Evolutionary conservation across 805 yeast species (phyloP).

Genomic region (Wickerhamomyces alni): DNA sequence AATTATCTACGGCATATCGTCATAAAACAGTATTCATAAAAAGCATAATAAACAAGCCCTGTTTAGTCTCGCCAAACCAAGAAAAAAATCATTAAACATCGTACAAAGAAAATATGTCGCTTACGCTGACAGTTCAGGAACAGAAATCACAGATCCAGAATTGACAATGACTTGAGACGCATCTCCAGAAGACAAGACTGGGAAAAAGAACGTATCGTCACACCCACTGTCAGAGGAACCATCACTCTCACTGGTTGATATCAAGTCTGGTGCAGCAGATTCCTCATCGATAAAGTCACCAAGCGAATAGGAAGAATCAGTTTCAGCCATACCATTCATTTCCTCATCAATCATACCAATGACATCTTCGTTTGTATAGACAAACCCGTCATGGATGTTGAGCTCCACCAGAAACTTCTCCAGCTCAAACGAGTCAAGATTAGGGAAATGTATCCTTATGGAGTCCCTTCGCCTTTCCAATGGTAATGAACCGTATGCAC

Average conservation of each 20-base stretch:
- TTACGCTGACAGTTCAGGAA: too few species aligned
- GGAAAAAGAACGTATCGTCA: constrained; percentile 8
- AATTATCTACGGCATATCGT: too few species aligned
- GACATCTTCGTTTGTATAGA: constrained; percentile 29
- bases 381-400: constrained; percentile 53
- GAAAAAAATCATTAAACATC: too few species aligned
- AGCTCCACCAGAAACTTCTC: constrained; percentile 51
- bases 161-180: not conserved
- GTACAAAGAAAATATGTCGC: too few species aligned
- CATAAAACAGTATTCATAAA: too few species aligned
- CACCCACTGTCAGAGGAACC: too few species aligned
- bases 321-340: not conserved
- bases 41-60: too few species aligned
- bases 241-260: constrained; percentile 8
- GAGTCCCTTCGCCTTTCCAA: constrained; percentile 39
- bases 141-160: not conserved
- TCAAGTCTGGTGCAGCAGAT: constrained; percentile 15
- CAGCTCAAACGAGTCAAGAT: constrained; percentile 54
- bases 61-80: too few species aligned
- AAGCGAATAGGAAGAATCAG: constrained; percentile 4
- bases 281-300: constrained; percentile 9
- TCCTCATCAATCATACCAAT: constrained; percentile 3
- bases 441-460: constrained; percentile 64
- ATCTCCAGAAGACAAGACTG: constrained; percentile 7
- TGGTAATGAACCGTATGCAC: constrained; percentile 60